Percentiles rank a stretch among this genome's conserved stretches.
phyloP scores from a whole-genome alignment of 2,329 filamentous ascomycete species.

The Ophiosphaerella korrae region DNA sequence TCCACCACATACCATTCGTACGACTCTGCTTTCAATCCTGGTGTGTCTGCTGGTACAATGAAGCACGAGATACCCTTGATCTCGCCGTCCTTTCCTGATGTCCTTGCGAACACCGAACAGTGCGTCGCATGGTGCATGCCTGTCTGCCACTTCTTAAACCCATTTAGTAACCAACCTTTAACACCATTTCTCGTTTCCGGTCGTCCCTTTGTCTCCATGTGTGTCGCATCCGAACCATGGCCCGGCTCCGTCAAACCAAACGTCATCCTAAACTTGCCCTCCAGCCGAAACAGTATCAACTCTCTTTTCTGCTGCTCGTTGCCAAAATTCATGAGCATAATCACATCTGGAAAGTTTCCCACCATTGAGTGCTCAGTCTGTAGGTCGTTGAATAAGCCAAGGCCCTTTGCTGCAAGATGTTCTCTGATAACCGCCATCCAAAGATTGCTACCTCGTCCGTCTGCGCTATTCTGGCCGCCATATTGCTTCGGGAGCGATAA shows the following conservation, averaged over 20 bases:
- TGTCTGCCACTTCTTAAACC: constrained; percentile 69
- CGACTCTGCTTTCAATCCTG: constrained; percentile 60
- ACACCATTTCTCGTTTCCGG: constrained; percentile 52
- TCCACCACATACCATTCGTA: constrained; percentile 58
- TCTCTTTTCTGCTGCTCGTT: constrained; percentile 59
- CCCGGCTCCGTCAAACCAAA: constrained; percentile 67
- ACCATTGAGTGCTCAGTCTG: constrained; percentile 68
- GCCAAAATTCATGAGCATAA: constrained; percentile 68
- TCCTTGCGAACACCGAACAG: constrained; percentile 66
- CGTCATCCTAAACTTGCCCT: constrained; percentile 61
- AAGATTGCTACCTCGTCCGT: constrained; percentile 57
- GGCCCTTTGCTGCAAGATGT: constrained; percentile 63
- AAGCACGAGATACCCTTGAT: constrained; percentile 66
- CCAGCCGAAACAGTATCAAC: constrained; percentile 59
- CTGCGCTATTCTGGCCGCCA: constrained; percentile 56
- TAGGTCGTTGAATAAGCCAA: constrained; percentile 67
- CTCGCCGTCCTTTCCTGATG: constrained; percentile 58
- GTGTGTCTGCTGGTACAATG: constrained; percentile 59
- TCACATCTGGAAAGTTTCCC: constrained; percentile 66
- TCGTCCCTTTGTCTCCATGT: constrained; percentile 62
- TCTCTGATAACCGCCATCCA: constrained; percentile 68
- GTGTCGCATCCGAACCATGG: constrained; percentile 67
- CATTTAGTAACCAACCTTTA: constrained; percentile 60
- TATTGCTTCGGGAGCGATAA: constrained; percentile 63
- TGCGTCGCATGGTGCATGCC: constrained; percentile 67